Percentiles rank a stretch among this genome's conserved stretches.
Evolutionary conservation across 2,329 filamentous ascomycete species (phyloP).

Genomic region (Phialophora expanda): DNA sequence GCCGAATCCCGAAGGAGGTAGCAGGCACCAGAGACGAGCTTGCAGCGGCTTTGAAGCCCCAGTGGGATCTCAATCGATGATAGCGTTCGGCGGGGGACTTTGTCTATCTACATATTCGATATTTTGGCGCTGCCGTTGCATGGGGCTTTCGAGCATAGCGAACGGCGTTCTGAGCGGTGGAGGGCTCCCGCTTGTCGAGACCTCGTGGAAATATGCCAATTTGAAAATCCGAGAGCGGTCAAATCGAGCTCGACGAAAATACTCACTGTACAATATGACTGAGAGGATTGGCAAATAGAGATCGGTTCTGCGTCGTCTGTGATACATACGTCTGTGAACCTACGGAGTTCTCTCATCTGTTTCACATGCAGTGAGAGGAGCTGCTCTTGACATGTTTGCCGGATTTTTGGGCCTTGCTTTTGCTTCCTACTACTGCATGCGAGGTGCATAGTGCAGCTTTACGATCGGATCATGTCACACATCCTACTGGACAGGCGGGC

Average conservation of each 20-base stretch:
- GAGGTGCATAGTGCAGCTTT: slow-evolving; percentile 7
- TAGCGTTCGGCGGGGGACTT: not conserved
- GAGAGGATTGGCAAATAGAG: not conserved
- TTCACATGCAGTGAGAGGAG: not conserved
- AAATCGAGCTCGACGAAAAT: not conserved
- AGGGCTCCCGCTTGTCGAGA: not conserved
- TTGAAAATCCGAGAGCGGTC: not conserved
- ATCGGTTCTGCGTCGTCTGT: not conserved
- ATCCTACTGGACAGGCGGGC: not conserved
- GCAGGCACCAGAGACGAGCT: slow-evolving; percentile 78
- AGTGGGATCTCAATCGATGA: slow-evolving; percentile 56
- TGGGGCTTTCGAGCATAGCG: slow-evolving; percentile 28
- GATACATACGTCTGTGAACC: not conserved
- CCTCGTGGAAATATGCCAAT: not conserved
- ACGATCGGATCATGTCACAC: not conserved
- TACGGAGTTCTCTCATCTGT: not conserved
- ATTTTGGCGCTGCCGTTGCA: not conserved
- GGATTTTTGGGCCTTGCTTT: not conserved
- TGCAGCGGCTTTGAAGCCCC: slow-evolving; percentile 61
- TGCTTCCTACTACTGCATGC: slow-evolving; percentile 2
- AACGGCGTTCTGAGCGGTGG: slow-evolving; percentile 21
- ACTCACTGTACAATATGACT: not conserved
- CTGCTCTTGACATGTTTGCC: not conserved
- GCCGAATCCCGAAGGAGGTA: slow-evolving; percentile 77
- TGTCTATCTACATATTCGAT: slow-evolving; percentile 8